phyloP scores from a whole-genome alignment of 768 basidiomycete species.

The Termitomyces sp. region DNA sequence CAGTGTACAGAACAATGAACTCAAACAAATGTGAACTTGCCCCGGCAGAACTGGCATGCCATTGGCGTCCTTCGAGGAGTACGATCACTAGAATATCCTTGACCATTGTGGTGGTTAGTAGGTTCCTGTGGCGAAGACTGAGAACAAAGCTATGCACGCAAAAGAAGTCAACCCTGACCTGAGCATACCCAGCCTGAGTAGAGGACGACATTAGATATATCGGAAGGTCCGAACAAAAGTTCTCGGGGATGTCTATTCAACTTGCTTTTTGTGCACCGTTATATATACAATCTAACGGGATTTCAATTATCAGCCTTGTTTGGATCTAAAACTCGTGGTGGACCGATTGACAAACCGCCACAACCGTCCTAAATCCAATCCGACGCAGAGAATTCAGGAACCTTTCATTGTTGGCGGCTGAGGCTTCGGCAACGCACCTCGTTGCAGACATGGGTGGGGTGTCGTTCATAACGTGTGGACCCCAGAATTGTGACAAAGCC shows the following conservation, averaged over 20 bases:
- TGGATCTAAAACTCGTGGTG: background rate
- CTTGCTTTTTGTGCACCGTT: background rate
- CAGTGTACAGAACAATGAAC: background rate
- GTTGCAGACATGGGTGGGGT: background rate
- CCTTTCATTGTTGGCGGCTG: constrained; percentile 9
- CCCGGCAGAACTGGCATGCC: constrained; percentile 75
- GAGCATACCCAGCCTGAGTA: constrained; percentile 11
- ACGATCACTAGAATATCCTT: constrained; percentile 12
- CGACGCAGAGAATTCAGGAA: constrained; percentile 9
- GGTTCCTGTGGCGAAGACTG: background rate
- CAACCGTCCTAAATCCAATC: constrained; percentile 13
- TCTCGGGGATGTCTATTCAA: background rate
- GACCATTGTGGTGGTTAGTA: constrained; percentile 1
- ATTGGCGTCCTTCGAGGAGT: constrained; percentile 52
- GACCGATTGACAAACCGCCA: constrained; percentile 11
- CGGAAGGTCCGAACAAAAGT: background rate
- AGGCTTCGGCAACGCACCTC: constrained; percentile 5
- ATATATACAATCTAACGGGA: constrained; percentile 9
- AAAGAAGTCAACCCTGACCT: constrained; percentile 6
- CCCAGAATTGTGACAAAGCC: constrained; percentile 13
- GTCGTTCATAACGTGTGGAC: constrained; percentile 10
- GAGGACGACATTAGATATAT: constrained; percentile 14
- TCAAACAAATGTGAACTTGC: constrained; percentile 28
- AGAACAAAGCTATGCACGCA: background rate
- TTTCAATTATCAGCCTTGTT: constrained; percentile 8